phyloP scores from a whole-genome alignment of 2,329 filamentous ascomycete species.

The Talaromyces sp. region DNA sequence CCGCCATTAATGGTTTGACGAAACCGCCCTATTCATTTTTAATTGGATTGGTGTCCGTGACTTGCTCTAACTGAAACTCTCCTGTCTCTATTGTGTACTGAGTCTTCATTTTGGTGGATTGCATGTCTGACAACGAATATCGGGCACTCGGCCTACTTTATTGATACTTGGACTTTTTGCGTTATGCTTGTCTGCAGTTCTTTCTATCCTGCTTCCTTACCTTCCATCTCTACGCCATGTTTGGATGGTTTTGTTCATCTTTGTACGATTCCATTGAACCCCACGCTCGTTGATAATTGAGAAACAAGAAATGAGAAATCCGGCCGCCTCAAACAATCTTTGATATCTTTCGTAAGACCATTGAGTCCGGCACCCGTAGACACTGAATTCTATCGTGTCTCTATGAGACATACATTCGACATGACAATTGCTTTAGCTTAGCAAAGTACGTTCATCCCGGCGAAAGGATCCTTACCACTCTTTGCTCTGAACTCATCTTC shows the following conservation, averaged over 20 bases:
- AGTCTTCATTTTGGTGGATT: not conserved
- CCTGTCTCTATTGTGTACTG: conserved; percentile 17
- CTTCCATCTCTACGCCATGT: conserved; percentile 10
- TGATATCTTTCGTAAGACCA: too few relatives aligned
- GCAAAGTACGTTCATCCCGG: too few relatives aligned
- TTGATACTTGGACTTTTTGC: not conserved
- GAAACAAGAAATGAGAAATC: conserved; percentile 46
- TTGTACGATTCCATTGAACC: conserved; percentile 12
- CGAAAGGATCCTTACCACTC: too few relatives aligned
- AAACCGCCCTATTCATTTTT: conserved; percentile 33
- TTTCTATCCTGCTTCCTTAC: conserved; percentile 13
- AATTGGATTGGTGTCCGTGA: conserved; percentile 31
- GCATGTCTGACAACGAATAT: too few relatives aligned
- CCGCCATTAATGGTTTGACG: conserved; percentile 47
- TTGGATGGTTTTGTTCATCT: not conserved
- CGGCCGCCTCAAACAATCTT: conserved; percentile 44
- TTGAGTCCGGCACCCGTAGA: too few relatives aligned
- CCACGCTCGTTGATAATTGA: conserved; percentile 36
- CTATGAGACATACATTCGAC: too few relatives aligned
- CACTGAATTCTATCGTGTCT: too few relatives aligned
- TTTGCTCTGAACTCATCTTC: too few relatives aligned
- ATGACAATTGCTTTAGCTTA: too few relatives aligned
- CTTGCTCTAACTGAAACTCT: conserved; percentile 32
- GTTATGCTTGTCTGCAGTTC: conserved; percentile 10
- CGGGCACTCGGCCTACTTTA: not conserved